Evolutionary conservation across 192 early-diverging fungal species (phyloP), one percentile per base, ranked within the genome.

Genomic region (Linderina pennispora): DNA sequence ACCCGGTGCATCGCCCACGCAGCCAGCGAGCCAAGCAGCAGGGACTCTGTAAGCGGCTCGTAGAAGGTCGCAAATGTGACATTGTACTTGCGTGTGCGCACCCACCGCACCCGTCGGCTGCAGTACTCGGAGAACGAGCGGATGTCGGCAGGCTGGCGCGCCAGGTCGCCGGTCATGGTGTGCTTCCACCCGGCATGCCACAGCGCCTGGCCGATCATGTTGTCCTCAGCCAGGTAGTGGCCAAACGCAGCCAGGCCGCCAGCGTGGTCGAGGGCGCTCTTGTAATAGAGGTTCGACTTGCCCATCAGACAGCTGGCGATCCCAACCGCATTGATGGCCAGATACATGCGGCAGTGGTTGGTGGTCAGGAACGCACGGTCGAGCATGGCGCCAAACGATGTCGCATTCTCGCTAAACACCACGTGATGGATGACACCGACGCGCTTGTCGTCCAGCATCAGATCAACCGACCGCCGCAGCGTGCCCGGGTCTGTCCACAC

Each of bases 361-460:
- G 92, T 87, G 53, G 85, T 80, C 42, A 99, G 61, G 72, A 91
- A 97, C 6, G 86, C 78, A 47, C 79, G 75, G 48, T 99, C 96
- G 5, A 99, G 77, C 65, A 84, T 68, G 3, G 91, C 79, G 19
- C 89, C 89, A 55, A 88, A 80, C 14, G 80, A 80, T 17, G 70
- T 53, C 16, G 91, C 83, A 5, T 71, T 43, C 18, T 85, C 80
- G 35, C 87, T 91, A 47, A 89, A 81, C 0, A 90, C 88, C 9
- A 96, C 57, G 55, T 99, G 96, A 68, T 99, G 96, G n/a, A 97
- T 87, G 3, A 99, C 78, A 13, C 96, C 96, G 18, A 97, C 80
- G 10, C 77, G 75, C 22, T 83, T 72, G 43, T 65, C 48, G 48
- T 80, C 58, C 28, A 75, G 59, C 38, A 98, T 78, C 46, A 75